These are phyloP conservation scores for Simmondsia chinensis DNA, from an alignment of 148 eudicot species.

Conservation along the genomic window DNA sequence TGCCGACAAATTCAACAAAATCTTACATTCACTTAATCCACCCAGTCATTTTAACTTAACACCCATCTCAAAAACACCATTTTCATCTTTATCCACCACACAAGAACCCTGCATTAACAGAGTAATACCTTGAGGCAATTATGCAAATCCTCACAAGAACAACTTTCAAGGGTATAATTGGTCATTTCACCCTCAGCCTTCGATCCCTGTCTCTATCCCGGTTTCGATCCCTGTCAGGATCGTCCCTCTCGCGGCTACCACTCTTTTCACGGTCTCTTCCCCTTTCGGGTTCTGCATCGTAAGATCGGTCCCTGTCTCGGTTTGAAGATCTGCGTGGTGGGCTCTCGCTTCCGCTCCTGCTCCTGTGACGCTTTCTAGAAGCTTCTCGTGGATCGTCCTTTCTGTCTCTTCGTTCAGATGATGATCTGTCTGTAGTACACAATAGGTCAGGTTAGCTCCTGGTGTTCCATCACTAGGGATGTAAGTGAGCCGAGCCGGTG, in stretches of 20 bases:
- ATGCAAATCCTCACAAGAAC: too few species aligned
- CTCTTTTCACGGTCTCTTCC: conserved; percentile 37
- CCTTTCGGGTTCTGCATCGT: conserved; percentile 34
- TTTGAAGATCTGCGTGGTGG: conserved; percentile 45
- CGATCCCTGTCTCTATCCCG: conserved; percentile 59
- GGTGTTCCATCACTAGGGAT: background rate
- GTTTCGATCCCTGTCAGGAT: conserved; percentile 29
- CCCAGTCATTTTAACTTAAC: too few species aligned
- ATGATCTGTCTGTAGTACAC: conserved; percentile 39
- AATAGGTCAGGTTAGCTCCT: background rate
- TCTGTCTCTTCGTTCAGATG: conserved; percentile 43
- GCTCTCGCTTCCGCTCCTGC: conserved; percentile 57
- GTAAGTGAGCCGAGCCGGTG: background rate
- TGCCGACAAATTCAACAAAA: too few species aligned
- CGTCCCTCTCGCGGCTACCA: conserved; percentile 45
- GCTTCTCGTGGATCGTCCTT: conserved; percentile 46
- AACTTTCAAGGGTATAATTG: too few species aligned
- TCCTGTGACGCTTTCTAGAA: conserved; percentile 57
- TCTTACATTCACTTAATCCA: too few species aligned
- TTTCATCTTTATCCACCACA: too few species aligned
- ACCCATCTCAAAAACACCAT: too few species aligned
- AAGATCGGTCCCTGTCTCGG: conserved; percentile 30
- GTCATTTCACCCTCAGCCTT: conserved; percentile 49
- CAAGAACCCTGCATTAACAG: too few species aligned
- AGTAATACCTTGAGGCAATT: too few species aligned